A percentile compares a stretch with the other conserved stretches of the same genome.
Evolutionary conservation across 805 yeast species (phyloP).

Genomic region (Komagataella pastoris): DNA sequence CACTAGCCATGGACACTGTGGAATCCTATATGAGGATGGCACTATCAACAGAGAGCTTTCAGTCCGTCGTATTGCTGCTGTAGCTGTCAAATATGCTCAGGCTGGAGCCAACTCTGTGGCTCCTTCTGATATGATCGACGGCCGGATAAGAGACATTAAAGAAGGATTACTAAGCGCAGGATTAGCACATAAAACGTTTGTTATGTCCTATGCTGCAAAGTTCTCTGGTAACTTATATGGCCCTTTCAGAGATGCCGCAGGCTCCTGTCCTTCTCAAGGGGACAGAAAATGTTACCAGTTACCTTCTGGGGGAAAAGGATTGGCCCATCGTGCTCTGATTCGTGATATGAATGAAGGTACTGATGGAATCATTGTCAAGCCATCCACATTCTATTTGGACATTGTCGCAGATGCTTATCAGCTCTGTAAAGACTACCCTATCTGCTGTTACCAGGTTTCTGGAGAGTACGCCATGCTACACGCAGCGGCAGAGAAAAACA

Average conservation of each 20-base stretch:
- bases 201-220: conserved; percentile 91
- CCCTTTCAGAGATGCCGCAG: conserved; percentile 97
- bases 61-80: conserved; percentile 80
- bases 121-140: conserved; percentile 97
- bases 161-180: conserved; percentile 67
- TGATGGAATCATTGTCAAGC: conserved; percentile 91
- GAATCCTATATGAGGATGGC: conserved; percentile 80
- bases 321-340: conserved; percentile 80
- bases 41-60: conserved; percentile 61
- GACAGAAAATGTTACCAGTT: conserved; percentile 89
- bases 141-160: conserved; percentile 82
- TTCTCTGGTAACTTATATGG: conserved; percentile 88
- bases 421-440: conserved; percentile 72
- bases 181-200: conserved; percentile 76
- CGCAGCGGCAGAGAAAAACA: conserved; percentile 95
- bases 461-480: conserved; percentile 98
- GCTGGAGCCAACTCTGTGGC: conserved; percentile 97
- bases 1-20: conserved; percentile 97
- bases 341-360: conserved; percentile 90
- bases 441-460: conserved; percentile 91
- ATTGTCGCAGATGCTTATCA: conserved; percentile 79
- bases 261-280: conserved; percentile 78
- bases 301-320: conserved; percentile 85
- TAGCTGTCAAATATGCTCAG: conserved; percentile 86
- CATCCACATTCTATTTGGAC: conserved; percentile 90